A percentile compares a stretch with the other conserved stretches of the same genome.
These are phyloP conservation scores for Favolaschia claudopus DNA, from an alignment of 768 basidiomycete species.

Conservation along the genomic window DNA sequence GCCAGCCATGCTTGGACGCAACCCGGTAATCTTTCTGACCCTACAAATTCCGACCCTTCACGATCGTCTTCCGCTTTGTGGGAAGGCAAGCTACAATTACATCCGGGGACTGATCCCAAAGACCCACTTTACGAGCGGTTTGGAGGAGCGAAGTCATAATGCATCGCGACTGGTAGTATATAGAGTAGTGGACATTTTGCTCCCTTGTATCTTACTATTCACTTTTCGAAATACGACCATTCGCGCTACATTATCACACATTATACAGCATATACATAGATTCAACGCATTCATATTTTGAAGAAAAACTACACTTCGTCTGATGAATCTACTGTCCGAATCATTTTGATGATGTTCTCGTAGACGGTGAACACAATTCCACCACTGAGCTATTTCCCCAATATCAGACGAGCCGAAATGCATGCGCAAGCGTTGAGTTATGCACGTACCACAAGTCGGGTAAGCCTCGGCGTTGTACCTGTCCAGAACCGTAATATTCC, in stretches of 20 bases:
- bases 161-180: constrained; percentile 11
- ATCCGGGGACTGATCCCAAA: constrained; percentile 81
- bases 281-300: neutral
- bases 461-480: constrained; percentile 90
- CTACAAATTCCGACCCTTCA: constrained; percentile 79
- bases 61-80: constrained; percentile 82
- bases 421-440: neutral
- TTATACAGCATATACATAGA: neutral
- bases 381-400: constrained; percentile 72
- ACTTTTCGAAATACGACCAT: constrained; percentile 1
- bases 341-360: constrained; percentile 72
- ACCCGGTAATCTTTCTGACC: constrained; percentile 70
- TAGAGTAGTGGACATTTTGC: too few species aligned
- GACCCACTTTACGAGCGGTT: constrained; percentile 57
- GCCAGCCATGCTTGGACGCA: constrained; percentile 68
- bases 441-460: constrained; percentile 77
- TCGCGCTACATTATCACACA: constrained; percentile 2
- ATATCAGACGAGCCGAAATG: neutral
- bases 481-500: constrained; percentile 95
- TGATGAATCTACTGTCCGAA: neutral
- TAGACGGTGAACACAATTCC: constrained; percentile 94
- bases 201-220: too few species aligned
- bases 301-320: neutral
- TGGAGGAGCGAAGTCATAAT: constrained; percentile 30
- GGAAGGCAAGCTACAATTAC: constrained; percentile 87